phyloP scores from a whole-genome alignment of 2,329 filamentous ascomycete genomes.

The Sporothrix globosa region DNA sequence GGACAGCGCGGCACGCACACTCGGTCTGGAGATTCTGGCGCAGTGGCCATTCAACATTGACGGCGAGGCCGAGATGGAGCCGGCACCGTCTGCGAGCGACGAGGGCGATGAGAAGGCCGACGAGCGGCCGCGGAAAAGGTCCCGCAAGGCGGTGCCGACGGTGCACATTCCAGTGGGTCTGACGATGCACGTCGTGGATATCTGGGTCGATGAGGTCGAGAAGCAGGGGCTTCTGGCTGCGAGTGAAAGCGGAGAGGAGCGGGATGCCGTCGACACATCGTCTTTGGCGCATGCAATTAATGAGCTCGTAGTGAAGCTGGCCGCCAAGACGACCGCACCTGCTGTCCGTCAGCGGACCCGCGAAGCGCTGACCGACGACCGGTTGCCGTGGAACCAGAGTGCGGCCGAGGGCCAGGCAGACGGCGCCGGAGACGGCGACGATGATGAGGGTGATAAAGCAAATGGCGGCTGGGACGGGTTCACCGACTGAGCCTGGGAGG shows the following conservation, averaged over 20 bases:
- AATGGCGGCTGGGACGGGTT: constrained; percentile 70
- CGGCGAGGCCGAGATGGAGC: constrained; percentile 42
- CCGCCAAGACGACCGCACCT: constrained; percentile 65
- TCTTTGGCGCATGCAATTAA: constrained; percentile 58
- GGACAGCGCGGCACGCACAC: constrained; percentile 40
- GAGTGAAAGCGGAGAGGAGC: constrained; percentile 38
- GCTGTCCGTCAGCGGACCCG: constrained; percentile 69
- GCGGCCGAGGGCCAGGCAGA: constrained; percentile 35
- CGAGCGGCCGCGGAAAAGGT: constrained; percentile 44
- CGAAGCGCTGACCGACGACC: constrained; percentile 73
- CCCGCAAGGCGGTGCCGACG: constrained; percentile 41
- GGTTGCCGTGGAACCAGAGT: constrained; percentile 65
- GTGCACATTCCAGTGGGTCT: constrained; percentile 73
- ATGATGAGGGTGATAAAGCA: constrained; percentile 46
- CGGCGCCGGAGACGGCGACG: constrained; percentile 43
- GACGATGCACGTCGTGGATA: constrained; percentile 82
- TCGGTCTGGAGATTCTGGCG: constrained; percentile 50
- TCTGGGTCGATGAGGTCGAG: constrained; percentile 70
- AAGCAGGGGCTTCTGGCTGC: constrained; percentile 44
- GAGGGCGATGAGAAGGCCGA: constrained; percentile 42
- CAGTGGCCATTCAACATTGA: constrained; percentile 48
- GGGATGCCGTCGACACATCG: constrained; percentile 34
- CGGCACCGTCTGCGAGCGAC: constrained; percentile 47
- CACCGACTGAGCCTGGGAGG: constrained; percentile 53
- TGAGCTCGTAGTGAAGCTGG: constrained; percentile 59